Conservation (phyloP, 73 alveolate genomes). For the Paramecium bursaria region DNA sequence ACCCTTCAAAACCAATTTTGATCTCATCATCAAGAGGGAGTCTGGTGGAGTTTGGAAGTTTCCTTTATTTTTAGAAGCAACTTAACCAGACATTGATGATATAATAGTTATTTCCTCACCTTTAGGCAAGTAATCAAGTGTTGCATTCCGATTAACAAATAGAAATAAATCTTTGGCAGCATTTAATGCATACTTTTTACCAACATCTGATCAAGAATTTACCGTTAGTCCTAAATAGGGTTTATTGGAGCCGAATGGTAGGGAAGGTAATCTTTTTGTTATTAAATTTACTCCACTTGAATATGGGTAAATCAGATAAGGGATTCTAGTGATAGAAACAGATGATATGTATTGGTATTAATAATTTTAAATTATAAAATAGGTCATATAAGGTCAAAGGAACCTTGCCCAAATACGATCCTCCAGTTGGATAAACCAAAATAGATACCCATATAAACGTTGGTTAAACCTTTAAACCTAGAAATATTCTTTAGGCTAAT, state of each 20-base stretch:
- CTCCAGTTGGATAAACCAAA: conserved; percentile 76
- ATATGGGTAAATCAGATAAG: conserved; percentile 96
- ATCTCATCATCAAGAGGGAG: conserved; percentile 89
- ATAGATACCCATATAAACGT: conserved; percentile 1
- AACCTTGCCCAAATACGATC: conserved; percentile 97
- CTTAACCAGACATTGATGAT: conserved; percentile 98
- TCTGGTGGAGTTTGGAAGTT: conserved; percentile 99
- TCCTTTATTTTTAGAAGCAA: conserved; percentile 92
- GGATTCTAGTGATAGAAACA: conserved; percentile 92
- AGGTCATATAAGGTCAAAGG: conserved; percentile 94
- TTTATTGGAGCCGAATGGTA: conserved; percentile 93
- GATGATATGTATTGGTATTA: conserved; percentile 96
- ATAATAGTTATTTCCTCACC: conserved; percentile 91
- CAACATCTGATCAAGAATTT: conserved; percentile 94
- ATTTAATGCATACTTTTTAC: conserved; percentile 95
- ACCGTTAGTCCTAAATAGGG: conserved; percentile 95
- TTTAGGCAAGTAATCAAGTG: conserved; percentile 90
- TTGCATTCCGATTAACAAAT: conserved; percentile 92
- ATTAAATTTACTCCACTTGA: conserved; percentile 96
- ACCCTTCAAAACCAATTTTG: conserved; percentile 94
- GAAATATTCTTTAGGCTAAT: conserved; percentile 13
- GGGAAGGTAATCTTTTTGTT: conserved; percentile 96
- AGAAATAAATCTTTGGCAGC: conserved; percentile 91
- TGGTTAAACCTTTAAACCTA: conserved; percentile 25
- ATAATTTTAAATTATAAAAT: not conserved